Conservation (phyloP, 2,329 filamentous ascomycete genomes). For the Aspergillus udagawae region DNA sequence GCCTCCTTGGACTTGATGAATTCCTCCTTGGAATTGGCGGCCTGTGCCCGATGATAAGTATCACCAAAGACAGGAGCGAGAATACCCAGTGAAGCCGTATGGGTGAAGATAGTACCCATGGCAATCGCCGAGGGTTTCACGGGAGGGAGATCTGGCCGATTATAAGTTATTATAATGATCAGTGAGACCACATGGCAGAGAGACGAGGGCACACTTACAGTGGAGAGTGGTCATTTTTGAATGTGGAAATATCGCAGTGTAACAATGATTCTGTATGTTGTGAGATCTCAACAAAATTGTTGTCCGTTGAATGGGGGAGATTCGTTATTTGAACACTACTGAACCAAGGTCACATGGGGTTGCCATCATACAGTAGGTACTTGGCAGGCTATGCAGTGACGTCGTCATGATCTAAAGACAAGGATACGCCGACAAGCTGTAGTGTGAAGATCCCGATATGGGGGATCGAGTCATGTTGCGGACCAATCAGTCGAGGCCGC, state of each 20-base stretch:
- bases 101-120: conserved; percentile 92
- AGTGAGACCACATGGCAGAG: neutral
- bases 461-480: neutral
- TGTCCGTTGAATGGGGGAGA: neutral
- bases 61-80: conserved; percentile 88
- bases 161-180: conserved; percentile 3
- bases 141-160: conserved; percentile 61
- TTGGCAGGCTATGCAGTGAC: conserved; percentile 18
- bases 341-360: conserved; percentile 6
- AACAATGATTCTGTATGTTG: neutral
- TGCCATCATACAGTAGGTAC: conserved; percentile 1
- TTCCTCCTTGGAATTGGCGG: conserved; percentile 91
- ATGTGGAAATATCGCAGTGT: conserved; percentile 6
- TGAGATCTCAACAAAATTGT: conserved; percentile 8
- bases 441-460: neutral
- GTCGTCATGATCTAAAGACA: conserved; percentile 26
- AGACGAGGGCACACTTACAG: conserved; percentile 44
- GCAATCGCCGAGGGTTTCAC: conserved; percentile 99
- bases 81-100: conserved; percentile 82
- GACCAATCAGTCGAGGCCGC: neutral
- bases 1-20: conserved; percentile 93
- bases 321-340: neutral
- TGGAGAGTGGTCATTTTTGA: conserved; percentile 57
- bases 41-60: conserved; percentile 88
- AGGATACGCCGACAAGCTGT: neutral